Conservation (phyloP, 2,329 filamentous ascomycete species). For the Phyllosticta citrichinensis region DNA sequence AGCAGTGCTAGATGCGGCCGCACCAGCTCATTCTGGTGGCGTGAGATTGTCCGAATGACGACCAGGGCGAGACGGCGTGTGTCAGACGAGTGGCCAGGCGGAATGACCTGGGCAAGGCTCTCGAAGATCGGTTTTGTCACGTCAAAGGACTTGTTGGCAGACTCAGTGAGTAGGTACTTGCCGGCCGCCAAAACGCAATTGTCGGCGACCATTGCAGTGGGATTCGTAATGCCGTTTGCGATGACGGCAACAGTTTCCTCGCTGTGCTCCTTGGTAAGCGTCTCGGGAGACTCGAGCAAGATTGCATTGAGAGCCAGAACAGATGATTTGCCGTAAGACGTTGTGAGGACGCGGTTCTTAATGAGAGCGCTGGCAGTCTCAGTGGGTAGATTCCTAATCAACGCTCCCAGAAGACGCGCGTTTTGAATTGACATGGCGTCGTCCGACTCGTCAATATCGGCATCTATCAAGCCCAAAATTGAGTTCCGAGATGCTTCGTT, state of each 20-base stretch:
- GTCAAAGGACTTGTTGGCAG: conserved; percentile 60
- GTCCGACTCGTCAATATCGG: conserved; percentile 65
- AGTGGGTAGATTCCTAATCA: conserved; percentile 74
- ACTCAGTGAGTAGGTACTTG: conserved; percentile 69
- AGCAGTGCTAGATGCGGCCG: conserved; percentile 72
- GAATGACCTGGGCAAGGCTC: conserved; percentile 62
- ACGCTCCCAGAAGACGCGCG: conserved; percentile 76
- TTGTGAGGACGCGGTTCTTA: conserved; percentile 66
- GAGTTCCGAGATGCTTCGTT: conserved; percentile 76
- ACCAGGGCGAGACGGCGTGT: conserved; percentile 80
- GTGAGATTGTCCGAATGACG: conserved; percentile 73
- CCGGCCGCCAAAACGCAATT: conserved; percentile 84
- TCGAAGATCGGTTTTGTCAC: conserved; percentile 71
- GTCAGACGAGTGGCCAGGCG: conserved; percentile 69
- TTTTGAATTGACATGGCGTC: conserved; percentile 77
- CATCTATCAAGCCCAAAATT: conserved; percentile 83
- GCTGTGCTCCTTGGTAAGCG: conserved; percentile 56
- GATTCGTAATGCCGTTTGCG: conserved; percentile 66
- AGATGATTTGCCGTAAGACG: conserved; percentile 66
- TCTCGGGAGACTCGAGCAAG: conserved; percentile 65
- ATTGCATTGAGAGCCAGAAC: conserved; percentile 83
- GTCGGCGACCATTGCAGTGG: conserved; percentile 66
- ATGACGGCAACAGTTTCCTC: conserved; percentile 71
- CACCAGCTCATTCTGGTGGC: conserved; percentile 68
- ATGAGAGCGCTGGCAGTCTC: conserved; percentile 55